Evolutionary conservation across 345 rosid species (phyloP).

Genomic region (Gossypium raimondii): DNA sequence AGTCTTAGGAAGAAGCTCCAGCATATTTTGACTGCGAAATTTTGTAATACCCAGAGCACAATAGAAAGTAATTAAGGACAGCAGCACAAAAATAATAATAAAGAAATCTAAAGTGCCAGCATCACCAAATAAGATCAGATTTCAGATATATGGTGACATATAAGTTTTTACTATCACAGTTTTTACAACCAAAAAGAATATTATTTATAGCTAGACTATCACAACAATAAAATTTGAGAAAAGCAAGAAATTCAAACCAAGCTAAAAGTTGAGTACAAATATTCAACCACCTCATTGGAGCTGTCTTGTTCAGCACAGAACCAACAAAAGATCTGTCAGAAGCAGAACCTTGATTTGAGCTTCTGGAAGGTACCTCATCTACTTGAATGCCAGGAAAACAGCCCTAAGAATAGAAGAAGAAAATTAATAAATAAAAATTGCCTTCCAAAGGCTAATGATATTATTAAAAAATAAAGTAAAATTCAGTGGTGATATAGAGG

Average conservation of each 20-base stretch:
- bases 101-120: background rate
- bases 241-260: conserved; percentile 10
- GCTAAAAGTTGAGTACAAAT: background rate
- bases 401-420: conserved; percentile 27
- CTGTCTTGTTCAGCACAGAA: conserved; percentile 35
- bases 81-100: background rate
- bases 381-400: conserved; percentile 34
- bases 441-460: background rate
- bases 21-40: conserved; percentile 70
- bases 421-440: conserved; percentile 5
- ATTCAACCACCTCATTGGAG: conserved; percentile 52
- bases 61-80: background rate
- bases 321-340: conserved; percentile 41
- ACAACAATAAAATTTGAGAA: background rate
- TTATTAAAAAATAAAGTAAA: background rate
- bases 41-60: conserved; percentile 4
- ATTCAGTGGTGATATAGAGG: background rate
- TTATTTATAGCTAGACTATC: background rate
- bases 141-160: background rate
- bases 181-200: background rate
- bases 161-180: background rate
- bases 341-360: conserved; percentile 35
- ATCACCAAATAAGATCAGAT: background rate
- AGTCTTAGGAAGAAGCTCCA: conserved; percentile 88
- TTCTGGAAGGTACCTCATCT: conserved; percentile 35